These are phyloP conservation scores for Suillus weaverae DNA, from an alignment of 768 basidiomycete genomes.

Conservation along the genomic window DNA sequence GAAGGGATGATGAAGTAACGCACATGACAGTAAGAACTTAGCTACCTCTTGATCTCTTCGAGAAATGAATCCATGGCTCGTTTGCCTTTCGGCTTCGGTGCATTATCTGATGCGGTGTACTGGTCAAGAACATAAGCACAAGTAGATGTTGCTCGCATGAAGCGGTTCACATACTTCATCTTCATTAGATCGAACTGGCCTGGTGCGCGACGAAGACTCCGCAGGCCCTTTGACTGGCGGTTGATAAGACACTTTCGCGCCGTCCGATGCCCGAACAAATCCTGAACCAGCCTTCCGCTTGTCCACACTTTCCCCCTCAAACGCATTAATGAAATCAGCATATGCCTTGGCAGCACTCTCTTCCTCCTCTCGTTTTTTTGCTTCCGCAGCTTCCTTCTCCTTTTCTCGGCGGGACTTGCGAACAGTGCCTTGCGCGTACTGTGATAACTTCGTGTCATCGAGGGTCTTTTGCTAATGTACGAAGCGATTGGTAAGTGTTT, in stretches of 20 bases:
- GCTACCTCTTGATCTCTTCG: slow-evolving; percentile 91
- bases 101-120: slow-evolving; percentile 56
- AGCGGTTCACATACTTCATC: slow-evolving; percentile 30
- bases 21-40: background rate
- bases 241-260: slow-evolving; percentile 36
- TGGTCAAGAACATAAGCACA: slow-evolving; percentile 22
- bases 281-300: slow-evolving; percentile 52
- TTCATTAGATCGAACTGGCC: slow-evolving; percentile 33
- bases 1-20: background rate
- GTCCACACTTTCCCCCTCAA: slow-evolving; percentile 66
- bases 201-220: slow-evolving; percentile 31
- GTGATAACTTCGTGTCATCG: slow-evolving; percentile 82
- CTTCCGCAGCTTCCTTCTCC: slow-evolving; percentile 90
- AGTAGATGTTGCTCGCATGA: slow-evolving; percentile 3
- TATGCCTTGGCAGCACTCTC: slow-evolving; percentile 76
- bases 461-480: slow-evolving; percentile 77
- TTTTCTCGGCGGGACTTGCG: slow-evolving; percentile 90
- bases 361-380: slow-evolving; percentile 84
- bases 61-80: slow-evolving; percentile 95
- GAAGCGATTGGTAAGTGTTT: slow-evolving; percentile 61
- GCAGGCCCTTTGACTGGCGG: slow-evolving; percentile 36
- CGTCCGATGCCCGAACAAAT: slow-evolving; percentile 62
- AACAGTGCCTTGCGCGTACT: slow-evolving; percentile 82
- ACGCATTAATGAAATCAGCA: slow-evolving; percentile 82
- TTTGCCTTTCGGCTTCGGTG: slow-evolving; percentile 84